Conservation (phyloP, 2,329 filamentous ascomycete genomes). For the Teratosphaeria viscida region DNA sequence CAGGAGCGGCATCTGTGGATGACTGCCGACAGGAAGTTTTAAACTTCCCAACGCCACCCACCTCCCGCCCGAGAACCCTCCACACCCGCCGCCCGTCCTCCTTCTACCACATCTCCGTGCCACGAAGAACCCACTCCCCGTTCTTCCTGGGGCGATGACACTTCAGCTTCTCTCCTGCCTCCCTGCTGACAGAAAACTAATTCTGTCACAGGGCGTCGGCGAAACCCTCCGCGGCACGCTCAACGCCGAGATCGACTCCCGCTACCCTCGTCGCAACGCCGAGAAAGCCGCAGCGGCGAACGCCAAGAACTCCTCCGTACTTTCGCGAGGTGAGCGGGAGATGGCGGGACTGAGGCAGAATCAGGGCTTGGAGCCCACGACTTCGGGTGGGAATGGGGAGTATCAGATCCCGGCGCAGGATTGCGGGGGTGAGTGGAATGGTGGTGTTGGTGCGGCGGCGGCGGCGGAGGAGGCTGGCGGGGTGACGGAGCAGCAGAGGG, state of each 20-base stretch:
- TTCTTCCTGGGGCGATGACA: not conserved
- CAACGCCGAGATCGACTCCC: conserved; percentile 22
- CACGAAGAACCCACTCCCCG: not conserved
- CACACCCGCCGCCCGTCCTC: not conserved
- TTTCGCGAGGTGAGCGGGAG: conserved; percentile 18
- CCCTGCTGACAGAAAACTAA: not conserved
- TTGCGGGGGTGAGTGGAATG: not conserved
- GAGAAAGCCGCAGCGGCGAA: conserved; percentile 17
- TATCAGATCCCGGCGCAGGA: not conserved
- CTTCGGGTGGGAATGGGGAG: not conserved
- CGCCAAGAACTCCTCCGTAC: conserved; percentile 18
- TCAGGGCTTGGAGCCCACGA: not conserved
- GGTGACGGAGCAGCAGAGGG: not conserved
- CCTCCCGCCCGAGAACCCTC: not conserved
- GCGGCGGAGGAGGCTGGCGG: not conserved
- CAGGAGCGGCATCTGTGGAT: not conserved
- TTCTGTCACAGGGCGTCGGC: conserved; percentile 19
- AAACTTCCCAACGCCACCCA: not conserved
- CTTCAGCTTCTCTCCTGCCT: not conserved
- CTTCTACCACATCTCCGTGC: not conserved
- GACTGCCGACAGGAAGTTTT: not conserved
- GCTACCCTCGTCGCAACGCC: conserved; percentile 18
- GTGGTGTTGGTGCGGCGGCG: not conserved
- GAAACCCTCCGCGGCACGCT: conserved; percentile 24
- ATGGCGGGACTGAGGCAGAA: conserved; percentile 9